Conservation (phyloP, 2,329 filamentous ascomycete species). For the Tolypocladium cylindrosporum region DNA sequence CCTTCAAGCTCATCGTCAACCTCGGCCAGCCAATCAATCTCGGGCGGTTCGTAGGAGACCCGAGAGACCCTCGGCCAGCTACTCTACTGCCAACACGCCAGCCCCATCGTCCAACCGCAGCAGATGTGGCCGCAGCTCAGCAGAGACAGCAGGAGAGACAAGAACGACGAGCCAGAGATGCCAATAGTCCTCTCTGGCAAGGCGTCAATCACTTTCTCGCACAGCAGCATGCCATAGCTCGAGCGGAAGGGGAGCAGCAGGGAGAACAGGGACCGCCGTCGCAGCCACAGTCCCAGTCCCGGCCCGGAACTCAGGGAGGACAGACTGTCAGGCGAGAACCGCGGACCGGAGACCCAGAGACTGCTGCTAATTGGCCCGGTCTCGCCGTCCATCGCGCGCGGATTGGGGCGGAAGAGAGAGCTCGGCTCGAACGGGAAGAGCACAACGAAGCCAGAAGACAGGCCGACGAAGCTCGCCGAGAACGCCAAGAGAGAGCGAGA, state of each 20-base stretch:
- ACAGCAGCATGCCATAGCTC: neutral
- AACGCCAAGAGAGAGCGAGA: neutral
- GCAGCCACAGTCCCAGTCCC: neutral
- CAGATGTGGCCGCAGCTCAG: neutral
- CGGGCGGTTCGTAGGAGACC: neutral
- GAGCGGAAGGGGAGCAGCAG: neutral
- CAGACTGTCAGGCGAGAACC: neutral
- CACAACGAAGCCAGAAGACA: neutral
- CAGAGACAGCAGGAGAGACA: neutral
- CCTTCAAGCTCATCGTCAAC: constrained; percentile 3
- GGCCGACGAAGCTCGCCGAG: neutral
- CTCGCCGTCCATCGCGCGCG: neutral
- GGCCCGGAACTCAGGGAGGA: neutral
- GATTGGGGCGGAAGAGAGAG: neutral
- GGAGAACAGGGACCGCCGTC: neutral
- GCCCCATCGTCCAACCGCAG: neutral
- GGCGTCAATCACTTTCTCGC: neutral
- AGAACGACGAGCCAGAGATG: neutral
- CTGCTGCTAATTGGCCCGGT: neutral
- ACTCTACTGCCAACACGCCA: neutral
- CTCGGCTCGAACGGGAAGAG: neutral
- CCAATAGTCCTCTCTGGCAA: neutral
- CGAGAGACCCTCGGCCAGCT: neutral
- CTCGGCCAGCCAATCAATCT: neutral
- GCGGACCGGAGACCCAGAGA: neutral